phyloP scores from a whole-genome alignment of 768 basidiomycete genomes.

The Psilocybe sp. region DNA sequence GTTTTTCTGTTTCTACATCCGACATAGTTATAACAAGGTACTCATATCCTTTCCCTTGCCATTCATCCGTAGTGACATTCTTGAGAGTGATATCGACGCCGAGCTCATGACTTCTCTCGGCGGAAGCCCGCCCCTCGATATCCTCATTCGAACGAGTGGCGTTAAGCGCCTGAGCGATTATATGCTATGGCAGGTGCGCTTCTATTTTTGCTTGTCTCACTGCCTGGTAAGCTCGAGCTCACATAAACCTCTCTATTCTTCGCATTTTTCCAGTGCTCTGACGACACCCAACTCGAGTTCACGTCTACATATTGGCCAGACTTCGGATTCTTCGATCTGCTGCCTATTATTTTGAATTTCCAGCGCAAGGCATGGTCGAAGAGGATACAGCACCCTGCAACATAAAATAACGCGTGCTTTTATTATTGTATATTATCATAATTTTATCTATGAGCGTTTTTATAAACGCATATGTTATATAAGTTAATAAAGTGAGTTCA shows the following conservation, averaged over 20 bases:
- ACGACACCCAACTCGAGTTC: slow-evolving; percentile 88
- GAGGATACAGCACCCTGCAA: not conserved
- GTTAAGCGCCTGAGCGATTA: slow-evolving; percentile 88
- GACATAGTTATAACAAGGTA: not conserved
- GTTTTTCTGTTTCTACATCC: not conserved
- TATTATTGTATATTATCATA: too few species aligned
- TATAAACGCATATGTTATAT: too few species aligned
- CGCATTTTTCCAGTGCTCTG: slow-evolving; percentile 57
- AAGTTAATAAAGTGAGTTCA: too few species aligned
- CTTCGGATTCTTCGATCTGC: slow-evolving; percentile 81
- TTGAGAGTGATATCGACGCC: slow-evolving; percentile 63
- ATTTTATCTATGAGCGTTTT: too few species aligned
- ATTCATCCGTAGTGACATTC: slow-evolving; percentile 34
- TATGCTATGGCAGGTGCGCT: slow-evolving; percentile 89
- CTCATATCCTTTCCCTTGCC: too few species aligned
- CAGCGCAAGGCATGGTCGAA: slow-evolving; percentile 71
- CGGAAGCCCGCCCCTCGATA: slow-evolving; percentile 80
- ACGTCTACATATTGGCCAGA: slow-evolving; percentile 88
- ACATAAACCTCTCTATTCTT: too few species aligned
- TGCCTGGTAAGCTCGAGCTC: not conserved
- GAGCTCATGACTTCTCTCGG: slow-evolving; percentile 63
- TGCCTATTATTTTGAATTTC: slow-evolving; percentile 86
- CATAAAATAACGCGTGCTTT: too few species aligned
- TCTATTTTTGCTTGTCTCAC: not conserved
- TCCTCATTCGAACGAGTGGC: slow-evolving; percentile 89